Evolutionary conservation across 805 yeast species (phyloP).

Genomic region (Wickerhamiella hasegawae): DNA sequence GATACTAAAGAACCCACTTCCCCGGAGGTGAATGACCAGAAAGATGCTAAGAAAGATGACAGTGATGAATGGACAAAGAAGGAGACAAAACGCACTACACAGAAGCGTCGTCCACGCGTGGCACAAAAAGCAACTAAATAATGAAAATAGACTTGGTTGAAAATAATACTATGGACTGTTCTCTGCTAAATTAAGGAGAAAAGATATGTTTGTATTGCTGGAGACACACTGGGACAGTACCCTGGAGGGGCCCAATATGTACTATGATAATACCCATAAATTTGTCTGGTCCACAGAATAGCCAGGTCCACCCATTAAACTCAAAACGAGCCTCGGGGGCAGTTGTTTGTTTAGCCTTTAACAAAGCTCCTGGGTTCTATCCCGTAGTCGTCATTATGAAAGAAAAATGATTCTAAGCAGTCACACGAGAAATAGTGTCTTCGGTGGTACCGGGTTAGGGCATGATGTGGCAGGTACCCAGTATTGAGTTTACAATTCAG

Average conservation of each 20-base stretch:
- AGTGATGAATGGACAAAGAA: neutral
- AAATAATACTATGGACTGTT: too few species aligned
- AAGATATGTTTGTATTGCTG: conserved; percentile 4
- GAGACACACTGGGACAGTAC: conserved; percentile 5
- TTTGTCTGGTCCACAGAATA: conserved; percentile 1
- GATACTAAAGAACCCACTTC: too few species aligned
- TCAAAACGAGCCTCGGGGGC: conserved; percentile 5
- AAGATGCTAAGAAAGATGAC: neutral
- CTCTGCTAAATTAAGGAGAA: neutral
- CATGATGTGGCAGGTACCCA: too few species aligned
- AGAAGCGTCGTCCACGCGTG: neutral
- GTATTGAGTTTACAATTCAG: too few species aligned
- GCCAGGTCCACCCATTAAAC: conserved; percentile 2
- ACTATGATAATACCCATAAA: conserved; percentile 7
- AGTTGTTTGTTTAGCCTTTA: neutral
- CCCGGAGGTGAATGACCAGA: too few species aligned
- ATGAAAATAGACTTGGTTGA: too few species aligned
- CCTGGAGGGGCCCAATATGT: neutral
- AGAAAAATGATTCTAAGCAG: neutral
- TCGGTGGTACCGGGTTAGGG: too few species aligned
- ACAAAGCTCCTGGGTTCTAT: neutral
- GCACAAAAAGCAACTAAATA: too few species aligned
- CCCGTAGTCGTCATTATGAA: neutral
- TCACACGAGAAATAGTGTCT: neutral
- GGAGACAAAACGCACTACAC: neutral